Evolutionary conservation across 1,284 basidiomycete species (phyloP), one percentile per base, ranked within the genome.

Genomic region (Phylloboletellus chloephorus): DNA sequence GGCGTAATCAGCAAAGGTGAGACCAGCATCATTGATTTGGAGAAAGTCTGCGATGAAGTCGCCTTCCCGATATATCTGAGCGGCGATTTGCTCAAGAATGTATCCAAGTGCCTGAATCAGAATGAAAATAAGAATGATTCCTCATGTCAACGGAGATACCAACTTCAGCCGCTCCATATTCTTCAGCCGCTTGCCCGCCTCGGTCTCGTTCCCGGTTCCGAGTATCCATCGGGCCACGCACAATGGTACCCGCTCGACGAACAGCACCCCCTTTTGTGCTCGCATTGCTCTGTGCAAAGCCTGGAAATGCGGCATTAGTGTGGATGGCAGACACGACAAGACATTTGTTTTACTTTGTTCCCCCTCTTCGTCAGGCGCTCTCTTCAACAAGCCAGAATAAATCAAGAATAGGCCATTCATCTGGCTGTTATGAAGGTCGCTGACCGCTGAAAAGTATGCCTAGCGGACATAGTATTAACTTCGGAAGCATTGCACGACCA

Each of bases 1-100:
- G 79, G 93, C 90, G 56, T 96, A 94, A 65, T 98, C 95, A 7
- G 95, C 95, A 64, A 93, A 98, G 0, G 95, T 97, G 13, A 90
- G 73, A 17, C 81, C 81, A 31, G 82, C 78, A 55, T 95, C 90
- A 49, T 88, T 85, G 58, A 96, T 87, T 58, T 95, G 92, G 31
- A 98, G 68, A 61, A 98, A 93, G 52, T 94, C 88, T 7, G 83
- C 78, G 48, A 98, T 82, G 64, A 98, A 98, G 12, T 82, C 81
- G 57, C 88, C 82, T 65, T 98, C 95, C 8, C 76, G 76, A 44
- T 83, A 79, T 11, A 98, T 73, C 39, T 86, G 73, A 3, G 82
- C 80, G 5, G 84, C 74, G 5, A 97, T 73, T 60, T 88, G 82
- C 34, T 85, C 79, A 3, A 98, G 67, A 9, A 89, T 76, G 36